These are phyloP conservation scores for Argentina anserina DNA, from an alignment of 306 rosid genomes.

Conservation along the genomic window DNA sequence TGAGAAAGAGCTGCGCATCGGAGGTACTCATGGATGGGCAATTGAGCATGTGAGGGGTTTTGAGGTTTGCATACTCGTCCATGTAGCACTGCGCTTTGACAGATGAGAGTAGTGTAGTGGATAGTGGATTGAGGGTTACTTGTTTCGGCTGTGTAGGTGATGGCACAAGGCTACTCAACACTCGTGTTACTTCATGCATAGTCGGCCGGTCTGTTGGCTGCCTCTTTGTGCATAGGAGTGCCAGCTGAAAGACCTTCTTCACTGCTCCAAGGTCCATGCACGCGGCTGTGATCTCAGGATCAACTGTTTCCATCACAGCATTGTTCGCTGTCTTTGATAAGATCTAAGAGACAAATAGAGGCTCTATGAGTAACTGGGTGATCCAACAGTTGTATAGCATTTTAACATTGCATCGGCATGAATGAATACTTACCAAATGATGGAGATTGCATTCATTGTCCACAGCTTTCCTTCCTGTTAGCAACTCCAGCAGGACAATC, in stretches of 20 bases:
- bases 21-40: conserved; percentile 89
- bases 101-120: conserved; percentile 35
- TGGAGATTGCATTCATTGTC: conserved; percentile 90
- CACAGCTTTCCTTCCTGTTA: conserved; percentile 90
- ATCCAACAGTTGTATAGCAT: neutral
- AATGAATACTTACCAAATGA: conserved; percentile 52
- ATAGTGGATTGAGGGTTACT: conserved; percentile 13
- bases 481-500: conserved; percentile 83
- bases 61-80: conserved; percentile 82
- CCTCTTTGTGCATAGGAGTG: conserved; percentile 78
- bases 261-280: conserved; percentile 79
- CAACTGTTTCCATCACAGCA: conserved; percentile 92
- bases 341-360: conserved; percentile 40
- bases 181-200: conserved; percentile 85
- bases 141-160: conserved; percentile 30
- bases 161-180: conserved; percentile 57
- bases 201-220: conserved; percentile 80
- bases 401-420: neutral
- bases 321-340: conserved; percentile 75
- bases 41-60: conserved; percentile 66
- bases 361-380: conserved; percentile 2
- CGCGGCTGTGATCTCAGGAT: conserved; percentile 71
- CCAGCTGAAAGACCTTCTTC: conserved; percentile 77
- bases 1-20: conserved; percentile 83
- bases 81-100: conserved; percentile 53